These are phyloP conservation scores for Panaeolus cyanescens DNA, from an alignment of 768 basidiomycete genomes.

Conservation along the genomic window DNA sequence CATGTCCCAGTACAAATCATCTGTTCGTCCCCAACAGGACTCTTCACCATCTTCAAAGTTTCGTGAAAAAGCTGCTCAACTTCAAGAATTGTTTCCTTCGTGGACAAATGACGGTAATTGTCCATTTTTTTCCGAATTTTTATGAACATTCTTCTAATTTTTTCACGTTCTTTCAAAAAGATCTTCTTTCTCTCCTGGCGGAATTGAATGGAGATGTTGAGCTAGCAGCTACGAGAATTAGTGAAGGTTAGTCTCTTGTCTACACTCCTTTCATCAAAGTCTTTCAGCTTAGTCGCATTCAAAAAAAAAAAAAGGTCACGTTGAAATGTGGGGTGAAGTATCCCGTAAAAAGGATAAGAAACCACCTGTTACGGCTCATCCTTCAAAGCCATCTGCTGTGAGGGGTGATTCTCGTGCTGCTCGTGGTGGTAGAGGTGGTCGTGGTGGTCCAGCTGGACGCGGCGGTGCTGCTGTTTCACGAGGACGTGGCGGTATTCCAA, in stretches of 20 bases:
- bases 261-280: conserved; percentile 18
- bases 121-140: conserved; percentile 6
- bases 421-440: conserved; percentile 58
- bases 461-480: conserved; percentile 47
- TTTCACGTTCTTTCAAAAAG: conserved; percentile 30
- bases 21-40: conserved; percentile 38
- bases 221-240: conserved; percentile 71
- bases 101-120: conserved; percentile 69
- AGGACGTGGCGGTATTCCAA: conserved; percentile 51
- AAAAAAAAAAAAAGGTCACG: conserved; percentile 52
- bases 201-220: conserved; percentile 74
- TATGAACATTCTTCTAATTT: conserved; percentile 22
- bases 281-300: conserved; percentile 7
- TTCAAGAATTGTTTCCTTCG: conserved; percentile 71
- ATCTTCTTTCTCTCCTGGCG: conserved; percentile 66
- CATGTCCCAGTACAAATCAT: conserved; percentile 58
- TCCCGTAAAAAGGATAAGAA: conserved; percentile 91
- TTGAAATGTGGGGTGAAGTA: conserved; percentile 82
- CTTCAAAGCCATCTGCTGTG: conserved; percentile 53
- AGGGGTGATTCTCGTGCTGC: conserved; percentile 62
- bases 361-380: conserved; percentile 37
- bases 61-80: conserved; percentile 54
- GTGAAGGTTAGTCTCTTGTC: conserved; percentile 55
- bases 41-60: conserved; percentile 44
- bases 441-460: conserved; percentile 58